Conservation (phyloP, 129 eudicot species). For the Logfia minima region DNA sequence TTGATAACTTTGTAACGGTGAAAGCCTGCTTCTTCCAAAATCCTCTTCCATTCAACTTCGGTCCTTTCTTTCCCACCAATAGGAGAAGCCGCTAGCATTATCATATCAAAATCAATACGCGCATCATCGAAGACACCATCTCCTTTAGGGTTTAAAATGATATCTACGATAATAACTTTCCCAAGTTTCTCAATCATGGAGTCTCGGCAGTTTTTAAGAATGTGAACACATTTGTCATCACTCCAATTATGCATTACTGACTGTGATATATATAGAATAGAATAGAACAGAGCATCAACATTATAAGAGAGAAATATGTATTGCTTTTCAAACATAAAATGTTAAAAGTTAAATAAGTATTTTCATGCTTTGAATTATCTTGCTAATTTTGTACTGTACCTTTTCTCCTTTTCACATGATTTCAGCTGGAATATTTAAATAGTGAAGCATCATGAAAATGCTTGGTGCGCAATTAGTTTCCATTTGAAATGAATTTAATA, state of each 20-base stretch:
- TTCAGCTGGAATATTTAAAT: too few relatives aligned
- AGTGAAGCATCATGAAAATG: too few relatives aligned
- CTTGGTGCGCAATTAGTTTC: too few relatives aligned
- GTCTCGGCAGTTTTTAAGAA: slow-evolving; percentile 34
- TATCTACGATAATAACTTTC: slow-evolving; percentile 35
- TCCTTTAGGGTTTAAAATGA: slow-evolving; percentile 8
- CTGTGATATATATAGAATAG: slow-evolving; percentile 4
- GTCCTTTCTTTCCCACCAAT: slow-evolving; percentile 41
- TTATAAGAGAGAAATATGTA: too few relatives aligned
- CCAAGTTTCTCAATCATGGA: slow-evolving; percentile 26
- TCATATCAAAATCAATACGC: slow-evolving; percentile 4
- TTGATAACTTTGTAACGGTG: slow-evolving; percentile 28
- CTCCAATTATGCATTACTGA: slow-evolving; percentile 35
- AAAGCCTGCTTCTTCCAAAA: slow-evolving; percentile 38
- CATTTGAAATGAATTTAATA: too few relatives aligned
- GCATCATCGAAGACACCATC: slow-evolving; percentile 24
- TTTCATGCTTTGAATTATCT: too few relatives aligned
- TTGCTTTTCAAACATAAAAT: too few relatives aligned
- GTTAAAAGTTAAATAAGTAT: too few relatives aligned
- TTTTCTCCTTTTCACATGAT: too few relatives aligned
- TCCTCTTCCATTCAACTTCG: slow-evolving; percentile 30
- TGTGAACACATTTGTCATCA: slow-evolving; percentile 39
- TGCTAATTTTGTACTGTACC: too few relatives aligned
- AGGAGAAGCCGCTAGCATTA: slow-evolving; percentile 22
- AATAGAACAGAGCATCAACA: not conserved